A percentile compares a stretch with the other conserved stretches of the same genome.
Conservation (phyloP, 352 stramenopile genomes). For the Elongisporangium anandrum region DNA sequence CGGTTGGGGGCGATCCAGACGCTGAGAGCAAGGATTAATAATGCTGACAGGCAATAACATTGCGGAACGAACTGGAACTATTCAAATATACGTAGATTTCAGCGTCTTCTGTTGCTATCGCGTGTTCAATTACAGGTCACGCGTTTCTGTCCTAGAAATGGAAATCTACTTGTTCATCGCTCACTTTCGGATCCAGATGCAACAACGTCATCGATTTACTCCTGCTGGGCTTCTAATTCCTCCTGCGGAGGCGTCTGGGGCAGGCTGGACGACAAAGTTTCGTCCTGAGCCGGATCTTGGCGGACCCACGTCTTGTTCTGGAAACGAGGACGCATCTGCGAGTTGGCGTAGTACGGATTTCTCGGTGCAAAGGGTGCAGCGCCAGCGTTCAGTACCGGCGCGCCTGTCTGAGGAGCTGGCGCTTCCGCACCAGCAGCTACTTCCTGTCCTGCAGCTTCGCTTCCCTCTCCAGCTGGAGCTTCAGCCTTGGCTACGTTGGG, state of each 20-base stretch:
- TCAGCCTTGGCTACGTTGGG: conserved; percentile 63
- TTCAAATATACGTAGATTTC: not conserved
- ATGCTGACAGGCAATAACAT: conserved; percentile 2
- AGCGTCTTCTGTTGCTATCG: not conserved
- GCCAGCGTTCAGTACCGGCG: conserved; percentile 22
- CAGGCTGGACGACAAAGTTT: conserved; percentile 69
- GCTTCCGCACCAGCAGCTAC: conserved; percentile 6
- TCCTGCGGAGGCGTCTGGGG: conserved; percentile 70
- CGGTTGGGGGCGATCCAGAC: conserved; percentile 61
- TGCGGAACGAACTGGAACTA: not conserved
- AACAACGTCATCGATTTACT: not conserved
- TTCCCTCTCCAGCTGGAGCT: conserved; percentile 11
- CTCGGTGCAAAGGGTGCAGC: conserved; percentile 40
- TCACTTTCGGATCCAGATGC: not conserved
- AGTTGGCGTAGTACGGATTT: conserved; percentile 58
- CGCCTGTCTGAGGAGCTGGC: not conserved
- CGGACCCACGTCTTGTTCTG: conserved; percentile 89
- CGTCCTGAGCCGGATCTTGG: conserved; percentile 61
- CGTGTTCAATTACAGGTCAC: not conserved
- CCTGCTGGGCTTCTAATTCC: conserved; percentile 20
- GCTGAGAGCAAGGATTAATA: too few relatives aligned
- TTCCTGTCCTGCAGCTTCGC: conserved; percentile 18
- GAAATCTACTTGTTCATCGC: not conserved
- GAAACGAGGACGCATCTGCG: conserved; percentile 76
- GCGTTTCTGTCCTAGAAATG: not conserved